A percentile compares a stretch with the other conserved stretches of the same genome.
Conservation (phyloP, 345 rosid genomes). For the Ailanthus altissimus region DNA sequence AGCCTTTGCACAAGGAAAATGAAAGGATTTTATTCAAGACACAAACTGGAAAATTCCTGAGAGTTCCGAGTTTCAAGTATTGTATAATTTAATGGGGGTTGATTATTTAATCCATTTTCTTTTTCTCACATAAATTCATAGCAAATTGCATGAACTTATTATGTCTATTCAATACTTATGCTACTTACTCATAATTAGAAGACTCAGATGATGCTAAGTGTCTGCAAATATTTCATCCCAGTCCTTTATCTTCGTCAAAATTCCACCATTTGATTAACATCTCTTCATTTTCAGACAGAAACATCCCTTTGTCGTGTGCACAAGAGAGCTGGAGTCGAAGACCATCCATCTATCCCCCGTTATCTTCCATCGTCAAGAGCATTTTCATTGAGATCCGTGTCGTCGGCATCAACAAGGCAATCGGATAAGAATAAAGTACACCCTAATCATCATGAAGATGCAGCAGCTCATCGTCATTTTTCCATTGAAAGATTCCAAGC, state of each 20-base stretch:
- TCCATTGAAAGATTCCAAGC: constrained; percentile 28
- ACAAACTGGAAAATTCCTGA: too few species aligned
- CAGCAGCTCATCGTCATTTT: constrained; percentile 31
- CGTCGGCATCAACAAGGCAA: neutral
- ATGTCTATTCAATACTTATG: too few species aligned
- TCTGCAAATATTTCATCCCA: neutral
- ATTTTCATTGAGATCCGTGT: constrained; percentile 31
- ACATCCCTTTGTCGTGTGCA: constrained; percentile 93
- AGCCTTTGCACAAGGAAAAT: too few species aligned
- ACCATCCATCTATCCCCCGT: constrained; percentile 82
- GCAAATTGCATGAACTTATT: too few species aligned
- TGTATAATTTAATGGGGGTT: too few species aligned
- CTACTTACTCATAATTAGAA: too few species aligned
- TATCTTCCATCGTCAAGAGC: constrained; percentile 46
- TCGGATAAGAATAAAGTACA: constrained; percentile 24
- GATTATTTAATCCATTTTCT: too few species aligned
- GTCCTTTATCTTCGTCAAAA: constrained; percentile 2
- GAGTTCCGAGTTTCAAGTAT: neutral
- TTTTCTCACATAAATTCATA: too few species aligned
- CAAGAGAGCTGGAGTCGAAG: constrained; percentile 94
- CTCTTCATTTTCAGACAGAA: constrained; percentile 57
- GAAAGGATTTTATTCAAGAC: too few species aligned
- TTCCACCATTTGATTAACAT: neutral
- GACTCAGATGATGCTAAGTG: constrained; percentile 6
- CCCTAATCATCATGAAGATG: constrained; percentile 14